phyloP scores from a whole-genome alignment of 176 grass and related monocot species.

The Rhynchospora pubera region DNA sequence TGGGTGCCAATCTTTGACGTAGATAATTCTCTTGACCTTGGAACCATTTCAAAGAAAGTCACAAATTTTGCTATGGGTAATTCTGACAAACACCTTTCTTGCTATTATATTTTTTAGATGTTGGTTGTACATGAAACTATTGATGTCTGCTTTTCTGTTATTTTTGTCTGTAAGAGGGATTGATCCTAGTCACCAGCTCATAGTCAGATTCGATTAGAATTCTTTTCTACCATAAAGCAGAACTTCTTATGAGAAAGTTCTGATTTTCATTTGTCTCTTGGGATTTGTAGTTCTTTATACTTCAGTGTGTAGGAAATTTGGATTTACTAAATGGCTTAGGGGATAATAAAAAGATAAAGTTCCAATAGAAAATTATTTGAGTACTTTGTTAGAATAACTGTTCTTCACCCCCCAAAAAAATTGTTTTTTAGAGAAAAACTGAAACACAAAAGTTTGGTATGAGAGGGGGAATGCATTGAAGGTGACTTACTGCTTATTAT shows the following conservation, averaged over 20 bases:
- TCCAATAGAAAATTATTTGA: neutral
- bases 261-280: neutral
- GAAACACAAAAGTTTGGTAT: neutral
- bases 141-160: neutral
- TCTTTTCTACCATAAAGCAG: neutral
- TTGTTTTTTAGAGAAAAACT: neutral
- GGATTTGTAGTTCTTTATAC: neutral
- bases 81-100: neutral
- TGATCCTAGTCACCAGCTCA: neutral
- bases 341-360: neutral
- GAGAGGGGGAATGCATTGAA: neutral
- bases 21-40: slow-evolving; percentile 39
- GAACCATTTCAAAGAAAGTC: slow-evolving; percentile 55
- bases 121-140: neutral
- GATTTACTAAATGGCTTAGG: neutral
- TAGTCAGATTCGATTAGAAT: neutral
- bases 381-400: neutral
- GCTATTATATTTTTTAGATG: neutral
- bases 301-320: neutral
- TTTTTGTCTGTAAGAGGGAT: neutral
- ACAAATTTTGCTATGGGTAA: slow-evolving; percentile 94
- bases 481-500: neutral
- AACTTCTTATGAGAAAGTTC: neutral
- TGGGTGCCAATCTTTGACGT: slow-evolving; percentile 96
- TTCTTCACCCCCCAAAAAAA: neutral